Evolutionary conservation across 2,329 filamentous ascomycete species (phyloP).

Genomic region (Fusarium torreyae): DNA sequence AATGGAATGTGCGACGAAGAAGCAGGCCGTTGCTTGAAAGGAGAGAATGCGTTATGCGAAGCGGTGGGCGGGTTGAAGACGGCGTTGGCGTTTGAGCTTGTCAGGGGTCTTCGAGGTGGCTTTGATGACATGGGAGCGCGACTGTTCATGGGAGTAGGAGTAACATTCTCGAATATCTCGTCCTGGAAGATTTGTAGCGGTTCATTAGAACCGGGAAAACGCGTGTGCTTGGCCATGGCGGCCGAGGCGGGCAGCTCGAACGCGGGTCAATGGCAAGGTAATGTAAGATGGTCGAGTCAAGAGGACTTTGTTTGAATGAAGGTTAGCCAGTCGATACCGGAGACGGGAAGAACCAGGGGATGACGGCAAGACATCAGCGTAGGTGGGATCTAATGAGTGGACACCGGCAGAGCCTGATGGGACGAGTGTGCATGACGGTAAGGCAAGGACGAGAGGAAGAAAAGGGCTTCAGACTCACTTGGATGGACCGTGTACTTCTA

Average conservation of each 20-base stretch:
- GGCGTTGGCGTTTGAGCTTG: conserved; percentile 71
- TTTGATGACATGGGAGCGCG: conserved; percentile 69
- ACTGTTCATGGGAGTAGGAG: conserved; percentile 66
- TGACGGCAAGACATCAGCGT: conserved; percentile 40
- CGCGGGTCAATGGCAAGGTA: conserved; percentile 35
- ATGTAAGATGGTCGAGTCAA: conserved; percentile 22
- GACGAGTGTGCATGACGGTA: conserved; percentile 48
- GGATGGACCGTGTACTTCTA: conserved; percentile 45
- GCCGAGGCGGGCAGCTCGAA: conserved; percentile 52
- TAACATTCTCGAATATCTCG: conserved; percentile 62
- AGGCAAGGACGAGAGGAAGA: conserved; percentile 38
- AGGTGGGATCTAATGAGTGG: conserved; percentile 45
- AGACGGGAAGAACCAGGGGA: conserved; percentile 41
- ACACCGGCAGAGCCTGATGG: conserved; percentile 46
- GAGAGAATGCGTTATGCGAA: conserved; percentile 73
- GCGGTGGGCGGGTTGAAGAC: conserved; percentile 75
- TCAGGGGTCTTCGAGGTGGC: conserved; percentile 64
- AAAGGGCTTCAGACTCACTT: conserved; percentile 46
- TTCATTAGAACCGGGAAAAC: conserved; percentile 62
- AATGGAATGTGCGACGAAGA: conserved; percentile 74
- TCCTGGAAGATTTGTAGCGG: conserved; percentile 69
- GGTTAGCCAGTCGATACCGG: conserved; percentile 42
- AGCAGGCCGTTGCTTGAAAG: conserved; percentile 75
- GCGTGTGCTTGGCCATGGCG: conserved; percentile 69
- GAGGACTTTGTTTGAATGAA: conserved; percentile 33